These are phyloP conservation scores for Cryptosporidium ryanae DNA, from an alignment of 169 alveolate genomes.

Conservation along the genomic window DNA sequence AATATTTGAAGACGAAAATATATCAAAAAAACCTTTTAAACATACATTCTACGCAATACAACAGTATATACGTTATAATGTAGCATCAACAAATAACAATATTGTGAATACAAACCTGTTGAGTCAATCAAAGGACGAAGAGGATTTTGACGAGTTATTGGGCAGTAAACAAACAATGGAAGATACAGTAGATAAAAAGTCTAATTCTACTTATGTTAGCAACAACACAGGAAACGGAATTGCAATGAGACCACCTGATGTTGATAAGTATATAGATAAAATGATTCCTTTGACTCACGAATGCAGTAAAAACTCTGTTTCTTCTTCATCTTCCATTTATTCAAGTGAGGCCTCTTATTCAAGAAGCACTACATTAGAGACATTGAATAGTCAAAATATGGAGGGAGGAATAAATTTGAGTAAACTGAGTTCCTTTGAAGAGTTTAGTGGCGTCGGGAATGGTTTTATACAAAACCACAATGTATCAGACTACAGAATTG, in stretches of 20 bases:
- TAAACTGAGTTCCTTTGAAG: slow-evolving; percentile 36
- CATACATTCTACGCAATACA: slow-evolving; percentile 61
- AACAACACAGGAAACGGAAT: slow-evolving; percentile 3
- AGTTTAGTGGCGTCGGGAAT: background rate
- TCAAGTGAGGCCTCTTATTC: slow-evolving; percentile 35
- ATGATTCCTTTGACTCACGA: slow-evolving; percentile 61
- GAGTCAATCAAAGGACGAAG: background rate
- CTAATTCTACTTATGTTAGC: background rate
- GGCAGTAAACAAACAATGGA: background rate
- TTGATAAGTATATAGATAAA: slow-evolving; percentile 59
- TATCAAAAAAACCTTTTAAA: slow-evolving; percentile 17
- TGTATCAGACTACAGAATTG: background rate
- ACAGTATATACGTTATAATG: slow-evolving; percentile 49
- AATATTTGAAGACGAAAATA: slow-evolving; percentile 16
- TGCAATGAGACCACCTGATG: slow-evolving; percentile 70
- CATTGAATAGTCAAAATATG: slow-evolving; percentile 5
- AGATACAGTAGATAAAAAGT: background rate
- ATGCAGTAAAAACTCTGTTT: too few species aligned
- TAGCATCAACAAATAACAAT: background rate
- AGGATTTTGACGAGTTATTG: background rate
- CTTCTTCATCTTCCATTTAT: background rate
- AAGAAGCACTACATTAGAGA: slow-evolving; percentile 60
- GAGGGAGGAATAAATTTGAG: slow-evolving; percentile 30
- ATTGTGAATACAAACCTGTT: background rate
- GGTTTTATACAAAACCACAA: background rate